Percentiles rank a stretch among this genome's conserved stretches.
Conservation (phyloP, 768 basidiomycete species). For the Suillus paluster region DNA sequence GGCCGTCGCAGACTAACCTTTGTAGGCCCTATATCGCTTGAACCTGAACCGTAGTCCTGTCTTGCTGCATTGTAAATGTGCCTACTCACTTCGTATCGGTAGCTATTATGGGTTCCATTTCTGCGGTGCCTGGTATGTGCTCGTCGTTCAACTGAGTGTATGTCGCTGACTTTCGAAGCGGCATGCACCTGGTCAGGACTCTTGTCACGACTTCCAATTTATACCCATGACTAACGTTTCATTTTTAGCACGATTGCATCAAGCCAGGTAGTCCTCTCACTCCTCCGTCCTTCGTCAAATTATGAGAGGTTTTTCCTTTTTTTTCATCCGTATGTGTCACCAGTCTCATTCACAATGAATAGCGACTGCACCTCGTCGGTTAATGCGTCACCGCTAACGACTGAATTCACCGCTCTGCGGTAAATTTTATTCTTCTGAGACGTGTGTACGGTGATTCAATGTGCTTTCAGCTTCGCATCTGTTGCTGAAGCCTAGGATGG, state of each 20-base stretch:
- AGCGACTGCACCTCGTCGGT: not conserved
- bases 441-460: not conserved
- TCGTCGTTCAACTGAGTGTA: not conserved
- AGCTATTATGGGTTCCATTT: not conserved
- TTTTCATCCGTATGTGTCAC: not conserved
- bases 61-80: not conserved
- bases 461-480: not conserved
- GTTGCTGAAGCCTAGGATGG: not conserved
- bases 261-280: not conserved
- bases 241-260: not conserved
- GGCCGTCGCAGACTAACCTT: not conserved
- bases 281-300: not conserved
- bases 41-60: not conserved
- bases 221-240: not conserved
- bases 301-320: not conserved
- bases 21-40: not conserved
- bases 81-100: too few relatives aligned
- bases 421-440: not conserved
- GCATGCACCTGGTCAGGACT: conserved; percentile 3
- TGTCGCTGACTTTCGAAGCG: not conserved
- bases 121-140: not conserved
- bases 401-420: not conserved
- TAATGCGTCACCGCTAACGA: not conserved
- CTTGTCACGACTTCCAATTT: not conserved
- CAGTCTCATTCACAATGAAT: not conserved